These are phyloP conservation scores for Sarcodon sp. DNA, from an alignment of 768 basidiomycete genomes.

Conservation along the genomic window DNA sequence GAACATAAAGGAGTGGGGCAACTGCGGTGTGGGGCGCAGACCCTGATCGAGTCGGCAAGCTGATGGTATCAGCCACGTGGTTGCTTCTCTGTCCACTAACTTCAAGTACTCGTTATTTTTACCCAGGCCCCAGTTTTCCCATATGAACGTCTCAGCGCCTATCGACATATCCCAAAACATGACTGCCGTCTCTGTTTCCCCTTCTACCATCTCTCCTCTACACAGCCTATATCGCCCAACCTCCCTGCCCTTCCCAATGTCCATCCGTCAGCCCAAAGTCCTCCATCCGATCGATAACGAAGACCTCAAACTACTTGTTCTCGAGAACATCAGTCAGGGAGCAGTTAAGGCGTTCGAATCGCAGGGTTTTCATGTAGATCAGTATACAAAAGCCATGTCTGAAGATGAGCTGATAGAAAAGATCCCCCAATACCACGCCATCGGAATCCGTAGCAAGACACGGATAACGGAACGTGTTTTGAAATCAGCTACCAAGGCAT, in stretches of 20 bases:
- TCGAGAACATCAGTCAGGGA: constrained; percentile 92
- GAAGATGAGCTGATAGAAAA: constrained; percentile 87
- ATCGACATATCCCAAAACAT: constrained; percentile 11
- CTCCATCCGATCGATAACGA: constrained; percentile 79
- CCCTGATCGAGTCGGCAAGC: background rate
- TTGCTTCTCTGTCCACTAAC: background rate
- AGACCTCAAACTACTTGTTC: constrained; percentile 66
- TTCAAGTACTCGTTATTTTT: background rate
- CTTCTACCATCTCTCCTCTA: constrained; percentile 28
- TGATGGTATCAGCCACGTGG: background rate
- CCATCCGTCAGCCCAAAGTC: constrained; percentile 48
- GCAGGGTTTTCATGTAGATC: constrained; percentile 89
- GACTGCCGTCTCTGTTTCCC: constrained; percentile 43
- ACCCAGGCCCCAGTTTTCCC: constrained; percentile 25
- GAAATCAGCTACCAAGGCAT: constrained; percentile 74
- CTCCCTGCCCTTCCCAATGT: constrained; percentile 19
- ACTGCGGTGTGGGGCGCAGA: background rate
- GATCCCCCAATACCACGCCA: constrained; percentile 78
- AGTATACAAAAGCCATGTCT: constrained; percentile 71
- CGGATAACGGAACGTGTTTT: constrained; percentile 88
- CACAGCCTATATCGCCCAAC: constrained; percentile 32
- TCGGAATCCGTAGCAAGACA: constrained; percentile 97
- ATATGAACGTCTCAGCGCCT: constrained; percentile 30
- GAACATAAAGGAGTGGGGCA: background rate
- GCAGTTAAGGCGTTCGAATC: constrained; percentile 70